These are phyloP conservation scores for Lachancea lanzarotensis DNA, from an alignment of 805 yeast species.

Conservation along the genomic window DNA sequence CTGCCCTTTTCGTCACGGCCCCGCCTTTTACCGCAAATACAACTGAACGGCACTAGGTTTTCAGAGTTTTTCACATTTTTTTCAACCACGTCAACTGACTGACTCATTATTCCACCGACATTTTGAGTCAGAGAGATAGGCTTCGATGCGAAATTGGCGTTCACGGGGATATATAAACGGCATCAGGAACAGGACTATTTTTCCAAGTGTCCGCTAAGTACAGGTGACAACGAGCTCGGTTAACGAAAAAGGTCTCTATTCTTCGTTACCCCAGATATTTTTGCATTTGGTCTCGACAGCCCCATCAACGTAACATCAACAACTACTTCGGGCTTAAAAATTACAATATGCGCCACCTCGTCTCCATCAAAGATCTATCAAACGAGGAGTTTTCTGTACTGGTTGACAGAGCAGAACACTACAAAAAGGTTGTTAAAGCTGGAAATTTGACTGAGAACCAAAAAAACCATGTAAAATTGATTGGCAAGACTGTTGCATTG, in stretches of 20 bases:
- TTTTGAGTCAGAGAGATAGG: not conserved
- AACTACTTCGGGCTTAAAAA: no score
- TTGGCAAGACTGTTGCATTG: slow-evolving; percentile 78
- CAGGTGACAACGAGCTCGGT: slow-evolving; percentile 24
- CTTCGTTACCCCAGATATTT: not conserved
- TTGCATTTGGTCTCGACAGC: no score
- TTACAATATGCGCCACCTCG: slow-evolving; percentile 52
- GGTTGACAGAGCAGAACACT: slow-evolving; percentile 65
- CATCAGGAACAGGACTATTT: not conserved
- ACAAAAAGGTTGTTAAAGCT: slow-evolving; percentile 55
- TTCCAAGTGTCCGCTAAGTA: slow-evolving; percentile 23
- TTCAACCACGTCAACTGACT: not conserved
- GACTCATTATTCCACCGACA: slow-evolving; percentile 1
- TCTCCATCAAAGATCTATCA: slow-evolving; percentile 73
- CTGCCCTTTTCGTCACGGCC: not conserved
- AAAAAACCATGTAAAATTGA: slow-evolving; percentile 43
- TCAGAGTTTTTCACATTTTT: slow-evolving; percentile 2
- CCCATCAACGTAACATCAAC: no score
- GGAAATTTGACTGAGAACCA: slow-evolving; percentile 37
- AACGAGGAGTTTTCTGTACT: slow-evolving; percentile 64
- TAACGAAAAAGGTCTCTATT: not conserved
- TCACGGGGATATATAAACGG: not conserved
- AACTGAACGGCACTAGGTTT: not conserved
- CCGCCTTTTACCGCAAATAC: not conserved
- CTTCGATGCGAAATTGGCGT: not conserved